Percentiles rank a stretch among this genome's conserved stretches.
Conservation (phyloP, 495 filamentous ascomycete genomes). For the Tuber calosporum region DNA sequence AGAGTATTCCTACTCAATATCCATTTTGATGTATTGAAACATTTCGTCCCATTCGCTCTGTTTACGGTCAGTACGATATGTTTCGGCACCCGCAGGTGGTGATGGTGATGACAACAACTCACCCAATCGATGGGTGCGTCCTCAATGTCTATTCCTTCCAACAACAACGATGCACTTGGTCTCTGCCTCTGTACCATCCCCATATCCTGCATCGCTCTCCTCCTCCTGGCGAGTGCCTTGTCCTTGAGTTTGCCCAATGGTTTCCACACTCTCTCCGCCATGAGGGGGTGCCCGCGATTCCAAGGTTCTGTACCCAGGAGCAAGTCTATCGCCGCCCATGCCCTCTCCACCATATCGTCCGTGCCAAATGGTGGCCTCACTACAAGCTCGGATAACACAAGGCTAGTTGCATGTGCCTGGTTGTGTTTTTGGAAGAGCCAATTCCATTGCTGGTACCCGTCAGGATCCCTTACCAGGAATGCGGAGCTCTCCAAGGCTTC, state of each 20-base stretch:
- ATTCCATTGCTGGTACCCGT: slow-evolving; percentile 53
- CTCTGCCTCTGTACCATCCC: neutral
- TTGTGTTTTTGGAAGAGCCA: slow-evolving; percentile 79
- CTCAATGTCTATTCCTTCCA: slow-evolving; percentile 10
- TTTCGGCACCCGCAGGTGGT: slow-evolving; percentile 8
- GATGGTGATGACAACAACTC: slow-evolving; percentile 4
- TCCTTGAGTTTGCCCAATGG: slow-evolving; percentile 65
- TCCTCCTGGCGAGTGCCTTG: slow-evolving; percentile 54
- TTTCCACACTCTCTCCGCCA: slow-evolving; percentile 54
- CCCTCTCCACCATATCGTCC: slow-evolving; percentile 59
- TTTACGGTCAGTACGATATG: neutral
- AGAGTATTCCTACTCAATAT: slow-evolving; percentile 20
- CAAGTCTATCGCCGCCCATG: slow-evolving; percentile 65
- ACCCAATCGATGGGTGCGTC: slow-evolving; percentile 34
- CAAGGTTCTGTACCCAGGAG: slow-evolving; percentile 52
- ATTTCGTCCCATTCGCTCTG: slow-evolving; percentile 33
- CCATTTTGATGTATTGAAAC: slow-evolving; percentile 27
- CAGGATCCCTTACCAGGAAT: slow-evolving; percentile 54
- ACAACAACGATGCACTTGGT: neutral
- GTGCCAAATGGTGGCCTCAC: slow-evolving; percentile 57
- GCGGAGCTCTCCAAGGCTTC: slow-evolving; percentile 70
- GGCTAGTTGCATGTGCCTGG: slow-evolving; percentile 75
- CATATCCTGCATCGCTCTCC: slow-evolving; percentile 44
- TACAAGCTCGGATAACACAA: slow-evolving; percentile 70
- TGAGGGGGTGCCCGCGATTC: slow-evolving; percentile 49